A percentile compares a stretch with the other conserved stretches of the same genome.
Conservation (phyloP, 768 basidiomycete genomes). For the Lentinula lateritia region DNA sequence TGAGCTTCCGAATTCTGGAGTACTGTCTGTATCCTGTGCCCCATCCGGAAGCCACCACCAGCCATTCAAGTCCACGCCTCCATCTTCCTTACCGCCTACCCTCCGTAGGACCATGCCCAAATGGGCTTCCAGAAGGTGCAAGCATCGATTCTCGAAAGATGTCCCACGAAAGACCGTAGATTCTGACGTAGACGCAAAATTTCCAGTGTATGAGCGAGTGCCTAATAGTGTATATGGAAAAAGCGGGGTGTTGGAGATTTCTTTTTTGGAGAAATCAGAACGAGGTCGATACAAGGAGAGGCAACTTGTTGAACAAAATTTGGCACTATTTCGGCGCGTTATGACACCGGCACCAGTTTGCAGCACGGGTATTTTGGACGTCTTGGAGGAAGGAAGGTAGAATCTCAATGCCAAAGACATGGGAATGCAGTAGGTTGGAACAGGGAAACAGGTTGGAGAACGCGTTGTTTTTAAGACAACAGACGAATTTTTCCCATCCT, state of each 20-base stretch:
- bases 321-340: background rate
- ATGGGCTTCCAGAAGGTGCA: constrained; percentile 50
- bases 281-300: background rate
- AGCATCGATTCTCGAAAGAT: constrained; percentile 70
- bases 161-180: constrained; percentile 64
- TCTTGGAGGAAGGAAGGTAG: background rate
- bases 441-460: too few species aligned
- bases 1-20: background rate
- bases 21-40: background rate
- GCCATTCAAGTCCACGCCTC: constrained; percentile 82
- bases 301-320: background rate
- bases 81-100: constrained; percentile 85
- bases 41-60: constrained; percentile 84
- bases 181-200: background rate
- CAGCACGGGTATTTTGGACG: background rate
- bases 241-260: background rate
- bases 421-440: background rate
- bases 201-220: background rate
- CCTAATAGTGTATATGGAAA: background rate
- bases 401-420: background rate
- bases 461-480: too few species aligned
- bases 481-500: too few species aligned
- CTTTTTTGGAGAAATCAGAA: background rate
- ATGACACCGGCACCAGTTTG: too few species aligned
- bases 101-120: constrained; percentile 77